Conservation (phyloP, 2,329 filamentous ascomycete genomes). For the Anthostomella pinea region DNA sequence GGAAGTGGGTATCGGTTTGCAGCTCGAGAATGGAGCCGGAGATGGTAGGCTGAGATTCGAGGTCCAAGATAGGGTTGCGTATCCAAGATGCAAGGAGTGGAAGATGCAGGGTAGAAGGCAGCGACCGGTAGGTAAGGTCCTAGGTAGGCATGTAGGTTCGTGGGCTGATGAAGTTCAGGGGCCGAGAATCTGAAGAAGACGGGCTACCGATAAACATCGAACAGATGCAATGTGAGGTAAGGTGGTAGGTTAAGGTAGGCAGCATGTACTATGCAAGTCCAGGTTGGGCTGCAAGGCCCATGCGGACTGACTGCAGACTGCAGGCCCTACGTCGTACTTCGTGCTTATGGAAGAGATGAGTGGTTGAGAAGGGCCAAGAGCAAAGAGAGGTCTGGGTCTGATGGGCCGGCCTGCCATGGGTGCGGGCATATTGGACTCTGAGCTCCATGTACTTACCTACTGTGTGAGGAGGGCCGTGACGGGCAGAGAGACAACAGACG, state of each 20-base stretch:
- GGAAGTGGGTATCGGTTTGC: constrained; percentile 18
- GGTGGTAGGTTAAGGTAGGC: constrained; percentile 12
- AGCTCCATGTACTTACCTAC: no score
- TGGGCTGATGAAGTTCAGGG: constrained; percentile 11
- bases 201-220: constrained; percentile 17
- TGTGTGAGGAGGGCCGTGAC: no score
- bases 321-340: constrained; percentile 23
- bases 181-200: constrained; percentile 9
- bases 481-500: no score
- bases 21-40: constrained; percentile 12
- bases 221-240: constrained; percentile 16
- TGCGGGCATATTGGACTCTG: no score
- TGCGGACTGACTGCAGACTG: constrained; percentile 19
- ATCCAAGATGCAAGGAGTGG: constrained; percentile 14
- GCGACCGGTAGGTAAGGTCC: no score
- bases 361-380: constrained; percentile 13
- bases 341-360: constrained; percentile 21
- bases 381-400: no score
- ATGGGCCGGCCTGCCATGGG: no score
- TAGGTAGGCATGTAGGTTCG: constrained; percentile 4
- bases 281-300: constrained; percentile 30
- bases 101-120: background rate
- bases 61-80: constrained; percentile 18
- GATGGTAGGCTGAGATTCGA: constrained; percentile 23
- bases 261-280: constrained; percentile 18